phyloP scores from a whole-genome alignment of 495 filamentous ascomycete species.

The Aspergillus egyptiacus region DNA sequence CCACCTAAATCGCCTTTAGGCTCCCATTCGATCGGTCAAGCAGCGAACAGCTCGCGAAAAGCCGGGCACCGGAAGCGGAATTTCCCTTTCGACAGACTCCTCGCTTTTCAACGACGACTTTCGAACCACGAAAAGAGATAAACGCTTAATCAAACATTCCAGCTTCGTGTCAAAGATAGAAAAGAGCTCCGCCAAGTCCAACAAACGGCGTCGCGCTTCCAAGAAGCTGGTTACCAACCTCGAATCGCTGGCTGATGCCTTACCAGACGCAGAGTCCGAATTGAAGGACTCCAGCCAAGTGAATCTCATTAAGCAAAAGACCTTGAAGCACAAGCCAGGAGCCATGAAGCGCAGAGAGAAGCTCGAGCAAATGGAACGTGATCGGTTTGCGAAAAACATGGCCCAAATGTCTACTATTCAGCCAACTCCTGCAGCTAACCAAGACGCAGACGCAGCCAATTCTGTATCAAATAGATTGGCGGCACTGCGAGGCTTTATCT shows the following conservation, averaged over 20 bases:
- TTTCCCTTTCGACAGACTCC: conserved; percentile 21
- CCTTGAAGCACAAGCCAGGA: conserved; percentile 65
- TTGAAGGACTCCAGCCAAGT: conserved; percentile 29
- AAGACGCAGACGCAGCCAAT: conserved; percentile 13
- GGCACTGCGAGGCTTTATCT: conserved; percentile 61
- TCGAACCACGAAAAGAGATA: conserved; percentile 67
- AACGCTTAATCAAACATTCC: conserved; percentile 68
- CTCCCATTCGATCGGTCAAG: conserved; percentile 24
- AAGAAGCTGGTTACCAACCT: conserved; percentile 76
- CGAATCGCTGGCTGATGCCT: conserved; percentile 68
- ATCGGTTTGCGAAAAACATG: conserved; percentile 77
- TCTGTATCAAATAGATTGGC: conserved; percentile 58
- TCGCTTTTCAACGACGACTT: conserved; percentile 42
- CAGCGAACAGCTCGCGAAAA: conserved; percentile 23
- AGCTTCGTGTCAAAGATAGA: conserved; percentile 68
- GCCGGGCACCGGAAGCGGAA: conserved; percentile 23
- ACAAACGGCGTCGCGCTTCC: conserved; percentile 58
- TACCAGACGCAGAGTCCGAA: conserved; percentile 52
- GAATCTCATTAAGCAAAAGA: conserved; percentile 59
- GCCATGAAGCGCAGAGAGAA: conserved; percentile 78
- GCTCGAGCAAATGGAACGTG: conserved; percentile 68
- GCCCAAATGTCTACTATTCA: conserved; percentile 48
- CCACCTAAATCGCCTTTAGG: conserved; percentile 14
- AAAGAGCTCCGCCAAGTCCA: conserved; percentile 48
- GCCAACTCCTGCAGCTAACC: conserved; percentile 13